Base-by-base conservation (phyloP, 2,329 filamentous ascomycete genomes). In the Ceratocystis destructans region DNA sequence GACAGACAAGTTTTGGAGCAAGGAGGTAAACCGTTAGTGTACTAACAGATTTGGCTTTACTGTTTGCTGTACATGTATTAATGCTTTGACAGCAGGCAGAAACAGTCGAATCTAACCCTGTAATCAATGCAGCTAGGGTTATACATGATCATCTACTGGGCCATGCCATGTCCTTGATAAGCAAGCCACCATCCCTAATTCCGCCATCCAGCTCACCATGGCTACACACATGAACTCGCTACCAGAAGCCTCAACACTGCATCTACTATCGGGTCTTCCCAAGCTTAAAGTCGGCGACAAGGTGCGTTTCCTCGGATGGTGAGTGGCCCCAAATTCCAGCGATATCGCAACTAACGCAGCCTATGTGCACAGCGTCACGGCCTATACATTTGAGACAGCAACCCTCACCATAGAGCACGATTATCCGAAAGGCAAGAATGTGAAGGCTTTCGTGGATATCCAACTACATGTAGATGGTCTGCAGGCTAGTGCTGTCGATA, bases 291-390 rank as follows among this genome's bases (percentile, higher is more conserved):
- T 77, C 15, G 83, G 83, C 50, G 83, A 85, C n/a, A 97, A 97
- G 77, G 87, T 96, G 68, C 87, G 93, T 69, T 96, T 97, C 75
- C 77, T 97, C 63, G 92, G 90, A 75, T 96, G 92, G 93, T 96
- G 81, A 77, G 85, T 64, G 17, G 28, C 22, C n/a, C 55, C 20
- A 7, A 15, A 45, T 5, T 12, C 8, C 10, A n/a, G 22, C n/a
- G 22, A 10, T 59, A 22, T 41, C n/a, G 5, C 20, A 48, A n/a
- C 72, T 76, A 69, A 74, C 69, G 61, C 45, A 66, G 25, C 28
- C 20, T 10, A 28, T 22, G 8, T 62, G 25, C 28, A 15, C 33
- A 67, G 44, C 59, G 66, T 67, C 70, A 84, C 82, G 72, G 79
- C 75, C 44, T 84, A 84, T 70, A 77, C 78, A 25, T 78, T 80